Base-by-base conservation (phyloP, 352 stramenopile species). In the Phytophthora sansomeana region DNA sequence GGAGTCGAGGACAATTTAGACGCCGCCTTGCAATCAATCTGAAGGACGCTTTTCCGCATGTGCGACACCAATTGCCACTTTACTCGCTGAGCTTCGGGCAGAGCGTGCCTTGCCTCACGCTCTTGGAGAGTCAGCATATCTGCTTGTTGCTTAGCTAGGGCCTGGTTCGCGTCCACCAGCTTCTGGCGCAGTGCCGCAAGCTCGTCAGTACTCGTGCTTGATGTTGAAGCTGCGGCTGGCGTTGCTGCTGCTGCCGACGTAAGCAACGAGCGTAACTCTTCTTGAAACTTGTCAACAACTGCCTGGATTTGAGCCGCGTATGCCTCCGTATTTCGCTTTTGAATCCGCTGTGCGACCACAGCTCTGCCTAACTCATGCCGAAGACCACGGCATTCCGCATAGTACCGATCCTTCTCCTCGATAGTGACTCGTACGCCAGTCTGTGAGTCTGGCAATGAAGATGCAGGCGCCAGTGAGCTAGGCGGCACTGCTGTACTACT, bases 361-460 rank as follows among this genome's bases (percentile, higher is more conserved):
- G 72, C 71, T 17, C 76, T 70, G 9, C 72, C 80, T 16, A 93
- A 44, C 51, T 92, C 84, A 55, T 89, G 78, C n/a, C 80, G 78
- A 52, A 92, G 68, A n/a, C 75, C 71, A 19, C 81, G 81, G 28
- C 67, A 85, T 46, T 92, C 84, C 6, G 84, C 74, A 54, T 84
- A 89, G 48, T 92, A 92, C 16, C 84, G 77, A 24, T 92, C 81
- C 17, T 85, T 85, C 58, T 92, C 84, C 46, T 90, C 74, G 21
- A 77, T 53, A 21, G 59, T 67, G 1, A 91, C 82, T 51, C 78
- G 69, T 61, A 70, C 87, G n/a, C 58, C 61, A 7, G 67, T 24
- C 5, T 80, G 68, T 10, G 67, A 54, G 26, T 77, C 77, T 6
- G 48, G 29, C 19, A 69, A 32, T 16, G 57, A 65, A n/a, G 67